Evolutionary conservation across 2,329 filamentous ascomycete genomes (phyloP), one percentile per base, ranked within the genome.

Genomic region (Sarocladium brachiariae): DNA sequence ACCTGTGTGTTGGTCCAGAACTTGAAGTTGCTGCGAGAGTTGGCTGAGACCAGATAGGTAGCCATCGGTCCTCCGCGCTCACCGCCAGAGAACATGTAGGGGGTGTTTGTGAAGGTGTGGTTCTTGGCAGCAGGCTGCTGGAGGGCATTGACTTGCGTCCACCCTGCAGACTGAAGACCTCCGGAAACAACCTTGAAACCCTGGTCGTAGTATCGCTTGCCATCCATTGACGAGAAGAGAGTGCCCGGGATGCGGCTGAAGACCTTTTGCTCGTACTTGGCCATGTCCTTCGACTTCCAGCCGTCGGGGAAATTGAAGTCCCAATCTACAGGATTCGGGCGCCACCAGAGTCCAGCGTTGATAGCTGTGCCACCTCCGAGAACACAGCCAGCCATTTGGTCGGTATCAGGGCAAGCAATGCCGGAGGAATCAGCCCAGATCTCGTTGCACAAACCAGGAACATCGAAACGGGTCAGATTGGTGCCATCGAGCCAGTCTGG

Each of bases 171-270:
- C 30, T 67, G 67, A 11, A 89, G 72, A 6, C 83, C 84, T 47
- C 70, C 67, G 13, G 77, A 72, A 4, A 89, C 68, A 23, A 86
- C 72, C 47, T 83, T 70, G 61, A 81, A 88, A 3, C 84, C 81
- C 53, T 83, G 73, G 53, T 84, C 79, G n/a, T 81, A 73, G 65
- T 89, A 88, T 23, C 78, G 72, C 61, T 81, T 72, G 43, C 81
- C 81, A 59, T 90, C 84, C 57, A 71, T 69, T 1, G 84, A 88
- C 1, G 86, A 84, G 39, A 71, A 69, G 41, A 78, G 78, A 0
- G 83, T 88, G 27, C 84, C 85, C 0, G 84, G 84, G 54, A 88
- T 89, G n/a, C 84, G 77, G 31, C 72, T 68, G 62, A 88, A 89
- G 6, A 84, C 79, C 37, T 80, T 76, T 24, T 76, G 66, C 5